Percentiles rank a stretch among this genome's conserved stretches.
Conservation (phyloP, 2,329 filamentous ascomycete genomes). For the Sporothrix mexicana region DNA sequence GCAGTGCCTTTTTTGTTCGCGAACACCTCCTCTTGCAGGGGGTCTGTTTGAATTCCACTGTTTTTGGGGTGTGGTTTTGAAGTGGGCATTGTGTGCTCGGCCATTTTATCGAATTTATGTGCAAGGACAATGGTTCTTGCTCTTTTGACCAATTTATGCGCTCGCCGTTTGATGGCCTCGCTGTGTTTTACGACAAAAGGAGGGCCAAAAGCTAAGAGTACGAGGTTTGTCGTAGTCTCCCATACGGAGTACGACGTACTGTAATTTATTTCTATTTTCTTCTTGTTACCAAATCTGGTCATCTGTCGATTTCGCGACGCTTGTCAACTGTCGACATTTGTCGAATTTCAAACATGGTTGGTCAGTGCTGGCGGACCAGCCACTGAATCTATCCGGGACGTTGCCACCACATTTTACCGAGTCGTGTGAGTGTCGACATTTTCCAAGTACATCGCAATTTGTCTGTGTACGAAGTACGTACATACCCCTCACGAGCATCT, state of each 20-base stretch:
- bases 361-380: not conserved
- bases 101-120: not conserved
- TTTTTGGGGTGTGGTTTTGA: not conserved
- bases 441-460: not conserved
- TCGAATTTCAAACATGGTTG: conserved; percentile 10
- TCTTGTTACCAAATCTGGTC: not conserved
- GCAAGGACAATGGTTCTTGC: not conserved
- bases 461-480: too few relatives aligned
- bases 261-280: too few relatives aligned
- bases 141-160: not conserved
- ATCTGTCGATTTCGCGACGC: not conserved
- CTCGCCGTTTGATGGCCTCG: conserved; percentile 10
- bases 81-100: not conserved
- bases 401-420: not conserved
- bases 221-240: too few relatives aligned
- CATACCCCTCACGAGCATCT: not conserved
- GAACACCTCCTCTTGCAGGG: conserved; percentile 13
- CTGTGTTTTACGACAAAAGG: not conserved
- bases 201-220: too few relatives aligned
- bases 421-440: conserved; percentile 17
- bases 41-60: conserved; percentile 16
- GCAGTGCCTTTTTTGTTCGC: conserved; percentile 2
- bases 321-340: not conserved
- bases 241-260: too few relatives aligned
- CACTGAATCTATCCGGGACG: not conserved